A percentile compares a stretch with the other conserved stretches of the same genome.
Evolutionary conservation across 148 eudicot species (phyloP).

Genomic region (Amaranthus cruentus): DNA sequence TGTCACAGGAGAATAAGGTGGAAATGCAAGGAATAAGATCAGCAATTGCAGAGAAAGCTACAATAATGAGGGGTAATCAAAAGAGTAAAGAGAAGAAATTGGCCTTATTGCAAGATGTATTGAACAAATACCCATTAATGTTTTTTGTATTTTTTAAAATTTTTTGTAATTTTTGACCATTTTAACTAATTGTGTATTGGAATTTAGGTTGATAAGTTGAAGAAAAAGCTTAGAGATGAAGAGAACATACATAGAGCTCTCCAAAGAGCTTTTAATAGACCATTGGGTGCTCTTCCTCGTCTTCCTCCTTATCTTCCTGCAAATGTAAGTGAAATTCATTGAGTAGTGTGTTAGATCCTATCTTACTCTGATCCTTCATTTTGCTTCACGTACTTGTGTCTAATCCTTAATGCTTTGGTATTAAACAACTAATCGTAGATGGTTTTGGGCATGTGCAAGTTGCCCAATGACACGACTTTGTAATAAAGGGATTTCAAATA

Average conservation of each 20-base stretch:
- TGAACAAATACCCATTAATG: background rate
- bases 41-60: conserved; percentile 25
- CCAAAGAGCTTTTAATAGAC: conserved; percentile 79
- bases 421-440: too few species aligned
- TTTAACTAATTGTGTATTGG: background rate
- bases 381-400: background rate
- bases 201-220: conserved; percentile 79
- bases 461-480: too few species aligned
- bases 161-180: background rate
- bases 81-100: conserved; percentile 47
- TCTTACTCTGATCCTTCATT: background rate
- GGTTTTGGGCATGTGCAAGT: too few species aligned
- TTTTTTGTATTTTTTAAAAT: background rate
- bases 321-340: conserved; percentile 38
- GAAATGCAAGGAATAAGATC: conserved; percentile 35
- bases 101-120: conserved; percentile 81
- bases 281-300: conserved; percentile 84
- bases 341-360: conserved; percentile 2
- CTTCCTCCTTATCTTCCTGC: conserved; percentile 89
- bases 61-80: conserved; percentile 26
- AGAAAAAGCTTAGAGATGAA: conserved; percentile 83
- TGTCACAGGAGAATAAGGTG: conserved; percentile 39
- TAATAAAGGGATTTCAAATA: too few species aligned
- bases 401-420: background rate
- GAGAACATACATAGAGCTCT: conserved; percentile 90